Percentiles rank a stretch among this genome's conserved stretches.
Conservation (phyloP, 2,329 filamentous ascomycete genomes). For the Thielaviopsis ethacetica region DNA sequence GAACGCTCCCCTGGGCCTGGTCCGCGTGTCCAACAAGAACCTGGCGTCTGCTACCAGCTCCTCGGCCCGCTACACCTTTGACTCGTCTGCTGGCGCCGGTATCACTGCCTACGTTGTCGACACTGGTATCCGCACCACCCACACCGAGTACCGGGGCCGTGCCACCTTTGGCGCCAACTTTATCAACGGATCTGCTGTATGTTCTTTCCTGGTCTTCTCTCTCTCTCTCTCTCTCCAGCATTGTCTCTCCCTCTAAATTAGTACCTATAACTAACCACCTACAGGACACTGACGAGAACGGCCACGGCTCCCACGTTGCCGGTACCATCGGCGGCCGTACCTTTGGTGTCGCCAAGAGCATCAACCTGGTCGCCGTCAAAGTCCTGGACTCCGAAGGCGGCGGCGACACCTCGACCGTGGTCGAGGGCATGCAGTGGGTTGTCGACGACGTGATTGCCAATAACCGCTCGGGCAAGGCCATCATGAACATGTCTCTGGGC, state of each 20-base stretch:
- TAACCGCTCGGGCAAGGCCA: constrained; percentile 32
- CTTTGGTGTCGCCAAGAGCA: constrained; percentile 46
- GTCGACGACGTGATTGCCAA: constrained; percentile 27
- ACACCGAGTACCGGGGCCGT: constrained; percentile 39
- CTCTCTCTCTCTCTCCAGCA: not conserved
- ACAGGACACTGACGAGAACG: constrained; percentile 38
- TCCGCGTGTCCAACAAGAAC: constrained; percentile 32
- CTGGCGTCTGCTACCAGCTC: constrained; percentile 16
- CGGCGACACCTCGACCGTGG: constrained; percentile 26
- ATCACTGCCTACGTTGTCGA: constrained; percentile 49
- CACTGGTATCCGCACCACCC: constrained; percentile 41
- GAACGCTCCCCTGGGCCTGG: constrained; percentile 36
- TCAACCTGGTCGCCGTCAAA: constrained; percentile 41
- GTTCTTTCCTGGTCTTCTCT: constrained; percentile 15
- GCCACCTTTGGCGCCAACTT: constrained; percentile 37
- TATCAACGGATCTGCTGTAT: constrained; percentile 26
- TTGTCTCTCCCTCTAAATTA: no score
- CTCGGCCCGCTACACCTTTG: constrained; percentile 31
- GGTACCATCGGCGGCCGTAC: constrained; percentile 44
- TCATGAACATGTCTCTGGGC: constrained; percentile 49
- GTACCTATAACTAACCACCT: no score
- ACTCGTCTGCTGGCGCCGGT: constrained; percentile 34
- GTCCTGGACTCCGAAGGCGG: constrained; percentile 32
- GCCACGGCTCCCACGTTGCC: constrained; percentile 48
- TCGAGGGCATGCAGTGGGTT: constrained; percentile 44